Conservation (phyloP, 169 alveolate genomes). For the Eimeria necatrix region DNA sequence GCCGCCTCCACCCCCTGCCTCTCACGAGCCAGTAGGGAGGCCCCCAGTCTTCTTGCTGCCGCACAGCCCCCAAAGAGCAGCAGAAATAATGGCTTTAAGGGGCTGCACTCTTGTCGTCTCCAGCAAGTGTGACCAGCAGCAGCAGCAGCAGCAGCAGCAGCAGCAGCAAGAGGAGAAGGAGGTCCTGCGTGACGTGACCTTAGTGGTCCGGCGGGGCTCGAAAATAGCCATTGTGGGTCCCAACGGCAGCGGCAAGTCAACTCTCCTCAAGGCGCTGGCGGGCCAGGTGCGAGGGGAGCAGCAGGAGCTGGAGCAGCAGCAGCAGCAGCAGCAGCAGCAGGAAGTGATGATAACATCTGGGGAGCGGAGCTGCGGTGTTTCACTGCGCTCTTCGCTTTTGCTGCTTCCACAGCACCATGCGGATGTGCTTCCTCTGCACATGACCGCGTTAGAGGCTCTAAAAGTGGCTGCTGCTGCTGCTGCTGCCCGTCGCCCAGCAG, state of each 20-base stretch:
- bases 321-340: constrained; percentile 52
- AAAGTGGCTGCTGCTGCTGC: constrained; percentile 54
- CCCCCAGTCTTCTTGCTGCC: constrained; percentile 62
- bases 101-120: constrained; percentile 24
- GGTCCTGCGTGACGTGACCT: constrained; percentile 40
- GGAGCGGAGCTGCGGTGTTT: constrained; percentile 19
- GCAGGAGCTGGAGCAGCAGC: constrained; percentile 59
- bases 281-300: constrained; percentile 57
- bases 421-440: constrained; percentile 44
- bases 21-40: not conserved
- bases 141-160: constrained; percentile 74
- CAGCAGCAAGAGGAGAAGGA: constrained; percentile 32
- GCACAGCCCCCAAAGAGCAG: constrained; percentile 42
- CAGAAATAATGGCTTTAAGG: constrained; percentile 30
- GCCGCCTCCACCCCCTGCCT: not conserved
- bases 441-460: constrained; percentile 11
- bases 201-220: constrained; percentile 65
- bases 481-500: not conserved
- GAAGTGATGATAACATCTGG: constrained; percentile 3
- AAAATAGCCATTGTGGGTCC: constrained; percentile 81
- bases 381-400: constrained; percentile 28
- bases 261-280: constrained; percentile 79
- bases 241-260: constrained; percentile 82
- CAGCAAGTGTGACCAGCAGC: not conserved
- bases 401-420: constrained; percentile 67